A percentile compares a stretch with the other conserved stretches of the same genome.
Evolutionary conservation across 768 basidiomycete genomes (phyloP).

Genomic region (Tylopilus intermedius): DNA sequence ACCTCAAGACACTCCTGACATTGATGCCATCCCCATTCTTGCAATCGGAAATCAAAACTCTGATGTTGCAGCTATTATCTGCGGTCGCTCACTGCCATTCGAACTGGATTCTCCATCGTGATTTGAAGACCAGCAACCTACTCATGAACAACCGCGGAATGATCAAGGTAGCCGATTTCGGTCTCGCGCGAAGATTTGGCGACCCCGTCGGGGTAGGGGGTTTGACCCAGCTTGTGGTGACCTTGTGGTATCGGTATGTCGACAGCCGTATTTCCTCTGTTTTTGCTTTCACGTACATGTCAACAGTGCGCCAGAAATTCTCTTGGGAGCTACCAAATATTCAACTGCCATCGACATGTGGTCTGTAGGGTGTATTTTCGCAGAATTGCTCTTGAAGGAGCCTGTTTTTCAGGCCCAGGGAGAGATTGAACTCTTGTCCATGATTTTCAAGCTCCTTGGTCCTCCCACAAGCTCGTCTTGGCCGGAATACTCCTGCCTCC

Average conservation of each 20-base stretch:
- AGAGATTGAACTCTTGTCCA: slow-evolving; percentile 85
- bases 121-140: slow-evolving; percentile 95
- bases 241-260: slow-evolving; percentile 93
- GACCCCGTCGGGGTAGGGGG: slow-evolving; percentile 96
- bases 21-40: slow-evolving; percentile 96
- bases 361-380: slow-evolving; percentile 99
- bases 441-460: slow-evolving; percentile 94
- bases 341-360: slow-evolving; percentile 97
- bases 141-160: slow-evolving; percentile 99
- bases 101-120: slow-evolving; percentile 97
- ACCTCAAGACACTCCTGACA: slow-evolving; percentile 91
- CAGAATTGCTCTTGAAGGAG: slow-evolving; percentile 90
- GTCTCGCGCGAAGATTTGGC: slow-evolving; percentile 90
- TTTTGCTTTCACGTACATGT: slow-evolving; percentile 8
- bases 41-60: slow-evolving; percentile 96
- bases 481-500: slow-evolving; percentile 79
- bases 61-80: slow-evolving; percentile 88
- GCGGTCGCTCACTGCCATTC: slow-evolving; percentile 92
- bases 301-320: slow-evolving; percentile 85
- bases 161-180: slow-evolving; percentile 98
- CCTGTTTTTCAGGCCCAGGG: slow-evolving; percentile 97
- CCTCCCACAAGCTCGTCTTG: slow-evolving; percentile 84
- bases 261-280: slow-evolving; percentile 4
- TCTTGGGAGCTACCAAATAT: slow-evolving; percentile 89
- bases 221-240: slow-evolving; percentile 96